Evolutionary conservation across 179 eudicot genomes (phyloP), one percentile per base, ranked within the genome.

Genomic region (Dionaea muscipula): DNA sequence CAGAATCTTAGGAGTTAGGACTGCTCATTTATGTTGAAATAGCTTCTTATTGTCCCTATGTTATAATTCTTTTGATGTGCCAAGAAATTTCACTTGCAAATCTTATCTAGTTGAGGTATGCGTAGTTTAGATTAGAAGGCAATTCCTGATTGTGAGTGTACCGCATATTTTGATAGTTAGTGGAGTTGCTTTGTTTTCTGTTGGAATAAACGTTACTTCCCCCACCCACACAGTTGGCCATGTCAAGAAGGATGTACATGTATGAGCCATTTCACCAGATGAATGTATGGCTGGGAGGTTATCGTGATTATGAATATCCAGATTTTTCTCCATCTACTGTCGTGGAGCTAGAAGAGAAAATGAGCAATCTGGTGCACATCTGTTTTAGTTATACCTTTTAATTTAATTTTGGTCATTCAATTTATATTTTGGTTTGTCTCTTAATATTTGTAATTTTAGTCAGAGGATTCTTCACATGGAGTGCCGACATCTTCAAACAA

Each of bases 231-330:
- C 88, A 81, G 61, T 90, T 78, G 64, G 74, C 75, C 14, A 67
- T 78, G 62, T 69, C 86, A 20, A 78, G 81, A 69, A 79, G 83
- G 64, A 86, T 86, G 91, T 79, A 78, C 51, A 47, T 82, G 33
- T 91, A 78, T 18, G 98, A 91, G 61, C 80, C 98, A 25, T 76
- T 86, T 64, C 81, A 82, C 64, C 98, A 76, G 66, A 75, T 80
- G 55, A 74, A 66, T 60, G 71, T 87, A 60, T 86, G 98, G 98
- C 74, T 72, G 18, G 95, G 86, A 56, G 60, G 59, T 58, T 86
- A 75, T 68, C 79, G 79, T 72, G 82, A 72, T 54, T 79, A 75
- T 45, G 73, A 70, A 37, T 90, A 59, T 60, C 63, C 76, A 20
- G 77, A 81, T 68, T 50, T 80, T 17, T 71, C 90, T 35, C 57